These are phyloP conservation scores for Sodiomyces alkalinus DNA, from an alignment of 2,329 filamentous ascomycete genomes.

Conservation along the genomic window DNA sequence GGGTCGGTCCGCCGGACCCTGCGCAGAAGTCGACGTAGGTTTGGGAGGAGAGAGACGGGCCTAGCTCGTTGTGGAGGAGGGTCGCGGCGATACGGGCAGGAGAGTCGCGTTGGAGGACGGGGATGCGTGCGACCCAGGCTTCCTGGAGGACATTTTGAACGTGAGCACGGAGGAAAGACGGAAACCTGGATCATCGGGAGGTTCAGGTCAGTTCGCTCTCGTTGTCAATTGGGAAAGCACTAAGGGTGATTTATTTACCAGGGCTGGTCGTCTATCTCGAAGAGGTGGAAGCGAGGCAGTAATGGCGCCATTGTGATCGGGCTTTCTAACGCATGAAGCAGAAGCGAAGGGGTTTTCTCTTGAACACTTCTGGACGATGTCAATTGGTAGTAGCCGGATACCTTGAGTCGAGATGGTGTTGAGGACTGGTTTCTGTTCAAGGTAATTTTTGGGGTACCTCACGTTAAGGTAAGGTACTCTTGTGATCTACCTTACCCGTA, in stretches of 20 bases:
- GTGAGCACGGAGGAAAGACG: constrained; percentile 45
- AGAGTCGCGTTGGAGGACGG: constrained; percentile 38
- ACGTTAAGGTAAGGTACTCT: too few relatives aligned
- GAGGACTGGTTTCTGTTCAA: too few relatives aligned
- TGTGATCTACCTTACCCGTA: too few relatives aligned
- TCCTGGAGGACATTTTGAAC: constrained; percentile 50
- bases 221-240: too few relatives aligned
- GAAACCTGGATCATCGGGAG: too few relatives aligned
- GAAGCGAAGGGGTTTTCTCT: too few relatives aligned
- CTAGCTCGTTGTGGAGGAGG: constrained; percentile 36
- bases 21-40: constrained; percentile 64
- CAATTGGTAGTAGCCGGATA: too few relatives aligned
- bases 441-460: too few relatives aligned
- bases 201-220: too few relatives aligned
- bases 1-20: constrained; percentile 57
- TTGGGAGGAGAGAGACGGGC: constrained; percentile 31
- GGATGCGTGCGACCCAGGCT: constrained; percentile 45
- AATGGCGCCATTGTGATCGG: constrained; percentile 30
- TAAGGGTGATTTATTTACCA: constrained; percentile 31
- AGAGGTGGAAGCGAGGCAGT: constrained; percentile 45
- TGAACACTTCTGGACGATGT: too few relatives aligned
- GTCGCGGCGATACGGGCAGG: constrained; percentile 46
- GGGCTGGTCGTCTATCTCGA: constrained; percentile 51
- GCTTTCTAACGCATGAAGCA: too few relatives aligned
- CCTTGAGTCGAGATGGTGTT: too few relatives aligned